Evolutionary conservation across 805 yeast species (phyloP).

Genomic region (Lachancea dasiensis): DNA sequence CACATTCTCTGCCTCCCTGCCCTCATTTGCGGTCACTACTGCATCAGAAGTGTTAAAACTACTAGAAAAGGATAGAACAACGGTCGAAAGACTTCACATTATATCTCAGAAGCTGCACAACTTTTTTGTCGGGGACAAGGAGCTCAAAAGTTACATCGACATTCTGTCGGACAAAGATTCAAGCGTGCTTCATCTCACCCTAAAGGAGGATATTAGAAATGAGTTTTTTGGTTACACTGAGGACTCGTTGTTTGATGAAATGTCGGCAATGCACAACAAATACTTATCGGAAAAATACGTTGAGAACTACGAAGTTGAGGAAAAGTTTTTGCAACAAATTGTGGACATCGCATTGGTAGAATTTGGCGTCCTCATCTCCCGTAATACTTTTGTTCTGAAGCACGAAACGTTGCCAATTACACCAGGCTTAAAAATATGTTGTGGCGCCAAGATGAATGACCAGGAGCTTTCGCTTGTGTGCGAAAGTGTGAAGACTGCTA

Average conservation of each 20-base stretch:
- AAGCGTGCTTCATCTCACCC: slow-evolving; percentile 63
- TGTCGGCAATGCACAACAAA: slow-evolving; percentile 27
- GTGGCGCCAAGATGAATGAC: slow-evolving; percentile 42
- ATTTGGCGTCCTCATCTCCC: slow-evolving; percentile 54
- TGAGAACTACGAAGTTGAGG: slow-evolving; percentile 42
- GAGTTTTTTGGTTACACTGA: slow-evolving; percentile 27
- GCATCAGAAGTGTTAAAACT: slow-evolving; percentile 49
- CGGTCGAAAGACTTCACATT: slow-evolving; percentile 33
- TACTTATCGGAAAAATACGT: slow-evolving; percentile 31
- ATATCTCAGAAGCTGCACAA: slow-evolving; percentile 38
- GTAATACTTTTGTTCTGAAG: slow-evolving; percentile 57
- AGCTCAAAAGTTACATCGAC: slow-evolving; percentile 37
- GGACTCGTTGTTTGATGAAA: slow-evolving; percentile 24
- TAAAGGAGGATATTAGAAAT: slow-evolving; percentile 38
- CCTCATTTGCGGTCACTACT: slow-evolving; percentile 79
- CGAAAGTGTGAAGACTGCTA: slow-evolving; percentile 32
- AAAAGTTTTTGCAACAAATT: slow-evolving; percentile 57
- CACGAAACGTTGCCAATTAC: slow-evolving; percentile 70
- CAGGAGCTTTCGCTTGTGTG: slow-evolving; percentile 42
- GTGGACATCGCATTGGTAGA: slow-evolving; percentile 49
- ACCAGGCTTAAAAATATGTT: slow-evolving; percentile 51
- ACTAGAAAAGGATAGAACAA: slow-evolving; percentile 38
- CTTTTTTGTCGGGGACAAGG: slow-evolving; percentile 36
- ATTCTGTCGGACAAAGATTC: slow-evolving; percentile 55
- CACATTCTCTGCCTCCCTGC: slow-evolving; percentile 90